phyloP scores from a whole-genome alignment of 352 stramenopile species.

The Phytophthora hibernalis region DNA sequence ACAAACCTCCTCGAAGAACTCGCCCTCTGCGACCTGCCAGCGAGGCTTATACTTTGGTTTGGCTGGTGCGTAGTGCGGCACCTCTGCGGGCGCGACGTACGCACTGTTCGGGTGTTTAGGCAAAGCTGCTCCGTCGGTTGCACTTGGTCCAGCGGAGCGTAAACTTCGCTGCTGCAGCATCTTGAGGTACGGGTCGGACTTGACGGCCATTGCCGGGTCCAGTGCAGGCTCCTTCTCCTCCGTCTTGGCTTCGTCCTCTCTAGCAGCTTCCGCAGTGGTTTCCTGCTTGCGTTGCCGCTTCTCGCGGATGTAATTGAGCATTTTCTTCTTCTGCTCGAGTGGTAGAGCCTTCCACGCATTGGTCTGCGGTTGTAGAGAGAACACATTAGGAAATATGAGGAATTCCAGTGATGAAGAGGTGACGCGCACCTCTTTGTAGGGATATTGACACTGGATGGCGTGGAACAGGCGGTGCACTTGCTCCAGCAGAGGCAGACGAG shows the following conservation, averaged over 20 bases:
- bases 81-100: slow-evolving; percentile 60
- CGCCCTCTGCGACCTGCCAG: slow-evolving; percentile 75
- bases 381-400: background rate
- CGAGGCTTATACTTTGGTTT: slow-evolving; percentile 53
- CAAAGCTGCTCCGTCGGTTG: slow-evolving; percentile 5
- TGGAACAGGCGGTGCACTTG: slow-evolving; percentile 88
- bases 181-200: slow-evolving; percentile 76
- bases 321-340: slow-evolving; percentile 79
- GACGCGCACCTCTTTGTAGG: slow-evolving; percentile 74
- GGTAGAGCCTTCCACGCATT: slow-evolving; percentile 77
- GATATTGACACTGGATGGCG: slow-evolving; percentile 83
- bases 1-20: slow-evolving; percentile 75
- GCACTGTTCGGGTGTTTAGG: slow-evolving; percentile 62
- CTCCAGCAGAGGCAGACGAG: slow-evolving; percentile 75
- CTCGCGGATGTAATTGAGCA: slow-evolving; percentile 85
- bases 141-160: slow-evolving; percentile 21
- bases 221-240: slow-evolving; percentile 18
- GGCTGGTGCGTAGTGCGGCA: slow-evolving; percentile 52
- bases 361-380: slow-evolving; percentile 47
- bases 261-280: background rate
- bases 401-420: background rate
- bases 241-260: slow-evolving; percentile 6
- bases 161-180: slow-evolving; percentile 82
- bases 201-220: slow-evolving; percentile 38
- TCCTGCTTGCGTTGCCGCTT: slow-evolving; percentile 48